phyloP scores from a whole-genome alignment of 768 basidiomycete genomes.

The Gyrodon lividus region DNA sequence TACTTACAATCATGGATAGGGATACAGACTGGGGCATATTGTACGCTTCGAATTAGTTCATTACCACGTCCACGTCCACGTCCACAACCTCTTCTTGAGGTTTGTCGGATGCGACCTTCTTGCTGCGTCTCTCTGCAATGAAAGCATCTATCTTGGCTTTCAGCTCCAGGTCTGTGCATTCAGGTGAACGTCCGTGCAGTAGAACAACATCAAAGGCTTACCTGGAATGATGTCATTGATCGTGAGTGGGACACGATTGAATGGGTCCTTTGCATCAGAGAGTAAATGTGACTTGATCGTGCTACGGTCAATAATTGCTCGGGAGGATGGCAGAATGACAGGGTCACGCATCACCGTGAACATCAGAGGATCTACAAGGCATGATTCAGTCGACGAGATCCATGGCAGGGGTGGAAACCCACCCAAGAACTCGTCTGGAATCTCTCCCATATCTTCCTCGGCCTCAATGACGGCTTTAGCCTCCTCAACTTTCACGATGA shows the following conservation, averaged over 20 bases:
- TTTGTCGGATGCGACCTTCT: slow-evolving; percentile 25
- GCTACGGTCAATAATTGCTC: slow-evolving; percentile 73
- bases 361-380: slow-evolving; percentile 76
- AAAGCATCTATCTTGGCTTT: slow-evolving; percentile 75
- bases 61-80: slow-evolving; percentile 32
- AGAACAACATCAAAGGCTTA: slow-evolving; percentile 36
- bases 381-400: not conserved
- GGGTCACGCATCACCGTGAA: slow-evolving; percentile 94
- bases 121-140: slow-evolving; percentile 54
- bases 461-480: slow-evolving; percentile 76
- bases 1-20: not conserved
- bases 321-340: slow-evolving; percentile 84
- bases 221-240: slow-evolving; percentile 80
- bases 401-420: slow-evolving; percentile 22
- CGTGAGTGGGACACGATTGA: slow-evolving; percentile 82
- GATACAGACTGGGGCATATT: slow-evolving; percentile 6
- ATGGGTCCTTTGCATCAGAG: slow-evolving; percentile 91
- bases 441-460: slow-evolving; percentile 88
- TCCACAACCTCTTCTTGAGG: slow-evolving; percentile 27
- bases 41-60: slow-evolving; percentile 14
- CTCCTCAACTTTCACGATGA: slow-evolving; percentile 83
- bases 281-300: slow-evolving; percentile 95
- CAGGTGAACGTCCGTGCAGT: slow-evolving; percentile 7
- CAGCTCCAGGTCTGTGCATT: slow-evolving; percentile 56
- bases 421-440: slow-evolving; percentile 97